Evolutionary conservation across 495 filamentous ascomycete genomes (phyloP), one percentile per base, ranked within the genome.

Genomic region (Letharia lupina): DNA sequence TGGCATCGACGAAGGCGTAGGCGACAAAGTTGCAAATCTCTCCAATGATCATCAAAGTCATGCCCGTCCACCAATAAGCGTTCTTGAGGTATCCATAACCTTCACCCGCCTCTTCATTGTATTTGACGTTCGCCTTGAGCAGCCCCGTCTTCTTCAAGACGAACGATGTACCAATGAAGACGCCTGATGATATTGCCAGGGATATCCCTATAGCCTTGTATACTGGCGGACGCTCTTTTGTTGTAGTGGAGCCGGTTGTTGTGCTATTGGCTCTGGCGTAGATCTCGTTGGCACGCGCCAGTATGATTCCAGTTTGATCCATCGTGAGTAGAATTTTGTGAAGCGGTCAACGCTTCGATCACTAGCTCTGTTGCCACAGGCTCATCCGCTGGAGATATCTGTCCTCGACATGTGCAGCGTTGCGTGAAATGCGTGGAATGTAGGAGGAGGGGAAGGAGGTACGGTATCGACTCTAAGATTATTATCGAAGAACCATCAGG

Each of bases 51-150:
- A 98, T 98, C 73, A 98, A 79, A 28, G 84, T 91, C 95, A 98
- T 98, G 68, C 94, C 94, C 33, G 77, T 75, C 94, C 94, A 98
- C 94, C 94, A 98, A 79, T 83, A 97, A 28, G 81, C 77, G 73
- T 98, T 98, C 82, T 95, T 96, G 70, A 98, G 84, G 75, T 98
- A 98, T 66, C 94, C 95, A 74, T 98, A 98, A 42, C 94, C 94
- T 75, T 98, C 93, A 60, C 94, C 94, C 3, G 93, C 92, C 69
- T 93, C 91, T 74, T 97, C 93, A 72, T 95, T 89, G 76, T 97
- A 97, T 77, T 98, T 98, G 69, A 90, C 84, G 75, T 98, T 98
- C 56, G 94, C 94, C 71, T 84, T 92, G 56, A 98, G 81, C 66
- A 98, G 75, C 1, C 94, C 94, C 61, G 87, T 81, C 80, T 98